phyloP scores from a whole-genome alignment of 116 monocot genomes.

The Posidonia oceanica region DNA sequence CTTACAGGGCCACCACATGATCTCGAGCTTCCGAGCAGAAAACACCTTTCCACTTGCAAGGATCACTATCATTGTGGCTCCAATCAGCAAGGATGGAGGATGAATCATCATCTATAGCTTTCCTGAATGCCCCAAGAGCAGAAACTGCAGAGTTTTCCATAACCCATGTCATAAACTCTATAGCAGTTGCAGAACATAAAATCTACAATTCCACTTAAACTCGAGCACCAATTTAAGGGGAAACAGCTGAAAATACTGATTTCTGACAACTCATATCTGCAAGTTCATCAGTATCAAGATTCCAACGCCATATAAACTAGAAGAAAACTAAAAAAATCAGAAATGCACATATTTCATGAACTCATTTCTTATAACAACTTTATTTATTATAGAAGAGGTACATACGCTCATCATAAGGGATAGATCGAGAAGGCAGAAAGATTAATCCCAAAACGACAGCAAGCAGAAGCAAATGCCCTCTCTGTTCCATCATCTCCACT shows the following conservation, averaged over 20 bases:
- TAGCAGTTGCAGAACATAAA: no score
- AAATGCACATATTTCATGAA: no score
- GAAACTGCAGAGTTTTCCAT: conserved; percentile 27
- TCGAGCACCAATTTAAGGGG: background rate
- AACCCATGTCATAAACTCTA: background rate
- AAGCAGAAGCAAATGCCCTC: background rate
- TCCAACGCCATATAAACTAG: background rate
- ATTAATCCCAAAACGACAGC: background rate
- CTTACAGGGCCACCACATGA: conserved; percentile 71
- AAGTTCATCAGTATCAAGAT: no score
- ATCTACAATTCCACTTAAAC: background rate
- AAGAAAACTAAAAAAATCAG: background rate
- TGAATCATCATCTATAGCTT: conserved; percentile 68
- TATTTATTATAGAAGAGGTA: background rate
- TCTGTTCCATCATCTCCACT: background rate
- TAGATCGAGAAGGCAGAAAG: background rate
- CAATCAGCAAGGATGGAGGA: conserved; percentile 57
- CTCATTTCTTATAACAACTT: no score
- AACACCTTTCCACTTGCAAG: conserved; percentile 78
- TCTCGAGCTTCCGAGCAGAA: conserved; percentile 36
- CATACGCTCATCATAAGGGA: background rate
- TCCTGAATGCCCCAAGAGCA: conserved; percentile 58
- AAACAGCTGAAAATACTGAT: background rate
- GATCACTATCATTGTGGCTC: conserved; percentile 22
- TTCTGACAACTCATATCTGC: background rate